Conservation (phyloP, 768 basidiomycete genomes). For the Pisolithus marmoratus region DNA sequence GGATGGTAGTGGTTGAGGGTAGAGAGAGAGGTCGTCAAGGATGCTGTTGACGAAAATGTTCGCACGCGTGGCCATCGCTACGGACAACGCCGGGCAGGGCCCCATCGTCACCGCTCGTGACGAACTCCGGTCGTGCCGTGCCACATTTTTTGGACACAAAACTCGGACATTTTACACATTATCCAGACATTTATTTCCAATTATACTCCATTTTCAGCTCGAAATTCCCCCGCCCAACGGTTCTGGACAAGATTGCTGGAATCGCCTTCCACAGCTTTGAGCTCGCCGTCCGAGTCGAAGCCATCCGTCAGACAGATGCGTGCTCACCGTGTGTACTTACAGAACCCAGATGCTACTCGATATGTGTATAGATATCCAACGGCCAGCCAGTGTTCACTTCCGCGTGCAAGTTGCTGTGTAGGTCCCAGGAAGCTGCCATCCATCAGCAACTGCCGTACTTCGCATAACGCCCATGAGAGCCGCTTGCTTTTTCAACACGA, state of each 20-base stretch:
- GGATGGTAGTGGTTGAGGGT: conserved; percentile 31
- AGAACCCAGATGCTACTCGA: background rate
- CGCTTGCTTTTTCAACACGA: too few relatives aligned
- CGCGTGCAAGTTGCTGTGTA: too few relatives aligned
- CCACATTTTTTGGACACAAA: conserved; percentile 28
- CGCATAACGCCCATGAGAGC: too few relatives aligned
- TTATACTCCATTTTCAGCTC: background rate
- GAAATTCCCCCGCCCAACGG: conserved; percentile 3
- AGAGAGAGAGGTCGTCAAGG: conserved; percentile 36
- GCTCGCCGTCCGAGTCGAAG: background rate
- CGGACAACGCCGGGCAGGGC: conserved; percentile 39
- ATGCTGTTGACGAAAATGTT: conserved; percentile 38
- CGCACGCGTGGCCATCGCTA: conserved; percentile 38
- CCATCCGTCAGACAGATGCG: background rate
- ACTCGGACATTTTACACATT: conserved; percentile 9
- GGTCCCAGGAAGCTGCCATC: too few relatives aligned
- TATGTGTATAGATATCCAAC: too few relatives aligned
- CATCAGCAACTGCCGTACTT: too few relatives aligned
- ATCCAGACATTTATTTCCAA: background rate
- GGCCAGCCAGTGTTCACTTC: too few relatives aligned
- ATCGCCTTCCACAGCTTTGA: background rate
- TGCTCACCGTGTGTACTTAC: background rate
- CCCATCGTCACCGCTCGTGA: conserved; percentile 38
- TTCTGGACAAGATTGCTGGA: background rate
- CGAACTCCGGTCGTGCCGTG: conserved; percentile 33